Evolutionary conservation across 176 grass and related monocot genomes (phyloP).

Genomic region (Areca catechu): DNA sequence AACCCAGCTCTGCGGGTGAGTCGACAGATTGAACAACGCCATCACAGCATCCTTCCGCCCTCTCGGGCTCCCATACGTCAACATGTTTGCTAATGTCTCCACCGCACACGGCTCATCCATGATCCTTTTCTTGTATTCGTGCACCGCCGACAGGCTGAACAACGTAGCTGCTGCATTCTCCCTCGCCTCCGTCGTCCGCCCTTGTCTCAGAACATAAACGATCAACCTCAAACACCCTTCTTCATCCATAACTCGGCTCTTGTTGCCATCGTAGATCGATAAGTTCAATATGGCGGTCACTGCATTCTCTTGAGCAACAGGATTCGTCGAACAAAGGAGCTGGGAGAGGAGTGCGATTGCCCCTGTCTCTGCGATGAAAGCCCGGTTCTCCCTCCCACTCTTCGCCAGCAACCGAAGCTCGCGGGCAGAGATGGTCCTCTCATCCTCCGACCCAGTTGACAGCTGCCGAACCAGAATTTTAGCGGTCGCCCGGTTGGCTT

Average conservation of each 20-base stretch:
- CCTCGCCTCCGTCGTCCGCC: slow-evolving; percentile 65
- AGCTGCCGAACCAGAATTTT: slow-evolving; percentile 59
- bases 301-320: slow-evolving; percentile 85
- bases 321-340: slow-evolving; percentile 43
- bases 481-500: slow-evolving; percentile 55
- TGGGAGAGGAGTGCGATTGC: slow-evolving; percentile 58
- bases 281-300: slow-evolving; percentile 87
- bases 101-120: slow-evolving; percentile 57
- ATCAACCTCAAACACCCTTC: slow-evolving; percentile 61
- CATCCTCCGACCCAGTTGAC: slow-evolving; percentile 27
- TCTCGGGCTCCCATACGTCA: slow-evolving; percentile 67
- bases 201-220: slow-evolving; percentile 63
- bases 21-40: slow-evolving; percentile 95
- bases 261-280: slow-evolving; percentile 83
- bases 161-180: slow-evolving; percentile 95
- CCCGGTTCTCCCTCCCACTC: slow-evolving; percentile 64
- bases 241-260: slow-evolving; percentile 68
- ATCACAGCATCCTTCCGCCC: slow-evolving; percentile 96
- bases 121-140: slow-evolving; percentile 91
- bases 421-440: slow-evolving; percentile 47
- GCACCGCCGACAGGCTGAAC: slow-evolving; percentile 87
- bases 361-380: slow-evolving; percentile 73
- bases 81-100: slow-evolving; percentile 56
- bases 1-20: slow-evolving; percentile 66
- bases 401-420: slow-evolving; percentile 86